A percentile compares a stretch with the other conserved stretches of the same genome.
Conservation (phyloP, 2,329 filamentous ascomycete species). For the Whalleya microplaca region DNA sequence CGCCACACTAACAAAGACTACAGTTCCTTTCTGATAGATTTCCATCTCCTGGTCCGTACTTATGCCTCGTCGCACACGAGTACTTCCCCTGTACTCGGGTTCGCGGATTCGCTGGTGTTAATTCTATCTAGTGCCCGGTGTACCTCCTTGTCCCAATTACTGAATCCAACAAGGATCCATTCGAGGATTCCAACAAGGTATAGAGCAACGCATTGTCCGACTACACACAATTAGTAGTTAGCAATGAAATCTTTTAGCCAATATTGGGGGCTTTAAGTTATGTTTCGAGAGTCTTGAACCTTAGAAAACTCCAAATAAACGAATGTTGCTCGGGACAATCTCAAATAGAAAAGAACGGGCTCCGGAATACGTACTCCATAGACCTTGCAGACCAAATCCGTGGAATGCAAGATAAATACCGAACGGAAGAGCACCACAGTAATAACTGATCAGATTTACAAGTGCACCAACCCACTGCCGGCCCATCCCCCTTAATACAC, state of each 20-base stretch:
- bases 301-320: too few species aligned
- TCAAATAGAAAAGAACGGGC: too few species aligned
- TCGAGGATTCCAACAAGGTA: constrained; percentile 79
- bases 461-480: constrained; percentile 81
- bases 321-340: too few species aligned
- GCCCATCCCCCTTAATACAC: constrained; percentile 81
- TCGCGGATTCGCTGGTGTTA: constrained; percentile 49
- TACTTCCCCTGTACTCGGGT: constrained; percentile 2
- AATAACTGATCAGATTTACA: constrained; percentile 84
- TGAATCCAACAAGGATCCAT: constrained; percentile 78
- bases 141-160: constrained; percentile 77
- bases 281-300: too few species aligned
- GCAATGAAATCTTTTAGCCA: too few species aligned
- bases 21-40: too few species aligned
- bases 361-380: too few species aligned
- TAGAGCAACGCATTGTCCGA: constrained; percentile 80
- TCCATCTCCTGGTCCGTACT: too few species aligned
- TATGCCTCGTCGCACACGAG: background rate
- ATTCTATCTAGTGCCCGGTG: constrained; percentile 71
- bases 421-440: constrained; percentile 77
- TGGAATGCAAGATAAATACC: constrained; percentile 86
- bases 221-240: too few species aligned
- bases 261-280: too few species aligned
- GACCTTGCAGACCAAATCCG: constrained; percentile 77
- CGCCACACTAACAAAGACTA: too few species aligned